Base-by-base conservation (phyloP, 106 monocot species). In the Acorus gramineus region DNA sequence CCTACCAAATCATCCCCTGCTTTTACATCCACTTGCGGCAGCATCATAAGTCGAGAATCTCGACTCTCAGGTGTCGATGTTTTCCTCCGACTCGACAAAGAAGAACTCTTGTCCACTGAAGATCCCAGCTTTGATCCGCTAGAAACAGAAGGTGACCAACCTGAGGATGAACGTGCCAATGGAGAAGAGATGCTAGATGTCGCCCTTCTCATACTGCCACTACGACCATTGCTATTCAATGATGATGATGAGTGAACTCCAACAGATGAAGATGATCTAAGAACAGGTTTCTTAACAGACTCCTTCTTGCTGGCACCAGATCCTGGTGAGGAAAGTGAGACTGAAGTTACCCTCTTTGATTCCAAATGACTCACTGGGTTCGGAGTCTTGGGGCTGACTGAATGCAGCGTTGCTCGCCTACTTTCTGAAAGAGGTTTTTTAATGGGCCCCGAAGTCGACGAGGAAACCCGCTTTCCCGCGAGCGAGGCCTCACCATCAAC, bases 11-110 rank as follows among this genome's bases (percentile, higher is more conserved):
- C 91, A 74, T 98, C 91, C 5, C 85, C 79, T 14, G 85, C 78
- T 71, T 85, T 98, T 49, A 79, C 14, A 61, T 98, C 96, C 57
- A 98, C 87, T 64, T 87, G 85, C 8, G 96, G 96, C 4, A 91
- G 85, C 90, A 96, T 87, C 63, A 82, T 83, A 50, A 87, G 68
- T 6, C 76, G 83, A 62, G 81, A 80, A 77, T 87, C 86, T 44
- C 72, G 68, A 57, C 75, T 75, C 10, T 85, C 81, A 42, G 69
- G 50, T 79, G 85, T 71, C 7, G 85, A 77, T 49, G 61, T 57
- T 59, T 79, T 98, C 71, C 64, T 87, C 64, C 77, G 64, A 13
- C 69, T 63, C 8, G 72, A 62, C 53, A 81, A 48, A 44, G 80
- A 62, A 67, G 75, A 83, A 60, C 66, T 56, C 45, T 71, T 85